Evolutionary conservation across 2,329 filamentous ascomycete species (phyloP).

Genomic region (Curvularia sp.): DNA sequence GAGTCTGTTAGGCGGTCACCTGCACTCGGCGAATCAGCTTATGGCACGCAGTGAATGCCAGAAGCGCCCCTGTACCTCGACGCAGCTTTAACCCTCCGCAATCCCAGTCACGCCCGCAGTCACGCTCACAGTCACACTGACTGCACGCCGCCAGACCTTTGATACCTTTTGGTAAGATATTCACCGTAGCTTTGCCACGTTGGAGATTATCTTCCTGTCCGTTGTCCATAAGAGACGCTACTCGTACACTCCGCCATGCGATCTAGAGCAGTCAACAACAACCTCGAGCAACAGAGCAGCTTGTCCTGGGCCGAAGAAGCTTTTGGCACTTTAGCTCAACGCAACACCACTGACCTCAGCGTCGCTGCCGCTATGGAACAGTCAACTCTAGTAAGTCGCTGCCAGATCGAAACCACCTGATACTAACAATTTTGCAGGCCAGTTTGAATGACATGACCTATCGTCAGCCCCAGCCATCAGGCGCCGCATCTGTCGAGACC

Average conservation of each 20-base stretch:
- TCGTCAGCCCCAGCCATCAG: conserved; percentile 8
- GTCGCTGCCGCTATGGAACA: conserved; percentile 24
- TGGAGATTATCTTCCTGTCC: conserved; percentile 14
- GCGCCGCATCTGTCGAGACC: background rate
- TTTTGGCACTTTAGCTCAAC: conserved; percentile 1
- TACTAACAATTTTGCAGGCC: conserved; percentile 18
- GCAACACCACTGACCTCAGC: conserved; percentile 1
- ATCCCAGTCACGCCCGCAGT: conserved; percentile 25
- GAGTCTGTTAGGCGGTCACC: conserved; percentile 32
- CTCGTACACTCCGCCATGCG: background rate
- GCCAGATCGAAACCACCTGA: background rate
- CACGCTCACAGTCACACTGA: background rate
- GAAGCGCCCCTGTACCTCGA: conserved; percentile 18
- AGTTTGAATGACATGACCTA: conserved; percentile 8
- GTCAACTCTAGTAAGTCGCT: conserved; percentile 23
- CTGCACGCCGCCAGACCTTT: conserved; percentile 9
- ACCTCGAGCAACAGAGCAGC: too few species aligned
- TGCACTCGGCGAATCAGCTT: conserved; percentile 30
- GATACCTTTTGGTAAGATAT: conserved; percentile 3
- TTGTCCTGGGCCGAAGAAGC: conserved; percentile 7
- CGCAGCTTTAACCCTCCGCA: conserved; percentile 17
- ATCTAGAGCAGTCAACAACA: conserved; percentile 13
- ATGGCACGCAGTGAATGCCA: conserved; percentile 28
- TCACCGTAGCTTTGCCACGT: conserved; percentile 18
- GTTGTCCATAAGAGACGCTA: conserved; percentile 15